These are phyloP conservation scores for Phaffomyces antillensis DNA, from an alignment of 805 yeast species.

Conservation along the genomic window DNA sequence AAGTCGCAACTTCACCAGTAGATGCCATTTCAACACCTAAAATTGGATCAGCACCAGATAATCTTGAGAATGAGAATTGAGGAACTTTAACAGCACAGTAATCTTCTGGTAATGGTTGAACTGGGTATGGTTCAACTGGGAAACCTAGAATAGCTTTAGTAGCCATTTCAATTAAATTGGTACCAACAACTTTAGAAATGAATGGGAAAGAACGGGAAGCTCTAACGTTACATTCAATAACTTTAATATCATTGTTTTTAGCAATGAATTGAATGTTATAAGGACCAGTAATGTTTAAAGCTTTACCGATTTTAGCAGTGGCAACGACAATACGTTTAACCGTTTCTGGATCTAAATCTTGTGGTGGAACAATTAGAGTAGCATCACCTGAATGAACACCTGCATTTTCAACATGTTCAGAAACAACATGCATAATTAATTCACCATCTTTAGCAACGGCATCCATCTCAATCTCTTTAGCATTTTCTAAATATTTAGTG, in stretches of 20 bases:
- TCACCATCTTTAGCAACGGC: slow-evolving; percentile 96
- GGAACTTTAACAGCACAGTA: slow-evolving; percentile 97
- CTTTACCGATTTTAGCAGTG: slow-evolving; percentile 92
- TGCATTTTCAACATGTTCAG: slow-evolving; percentile 98
- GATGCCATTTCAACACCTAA: slow-evolving; percentile 99
- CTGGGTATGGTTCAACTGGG: slow-evolving; percentile 86
- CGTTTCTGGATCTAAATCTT: slow-evolving; percentile 87
- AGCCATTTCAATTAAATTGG: slow-evolving; percentile 94
- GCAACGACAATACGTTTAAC: slow-evolving; percentile 88
- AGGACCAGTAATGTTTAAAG: slow-evolving; percentile 95
- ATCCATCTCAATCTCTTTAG: slow-evolving; percentile 98
- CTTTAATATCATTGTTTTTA: slow-evolving; percentile 91
- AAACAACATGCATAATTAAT: slow-evolving; percentile 92
- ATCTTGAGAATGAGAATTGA: slow-evolving; percentile 93
- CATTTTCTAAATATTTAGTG: slow-evolving; percentile 93
- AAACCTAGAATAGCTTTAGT: slow-evolving; percentile 90
- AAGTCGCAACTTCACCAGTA: slow-evolving; percentile 97
- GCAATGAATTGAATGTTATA: slow-evolving; percentile 96
- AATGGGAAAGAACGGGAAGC: slow-evolving; percentile 99
- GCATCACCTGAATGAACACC: slow-evolving; percentile 99
- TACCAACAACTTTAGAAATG: slow-evolving; percentile 94
- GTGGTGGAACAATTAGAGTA: slow-evolving; percentile 94
- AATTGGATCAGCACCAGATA: slow-evolving; percentile 97
- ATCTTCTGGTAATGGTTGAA: slow-evolving; percentile 80
- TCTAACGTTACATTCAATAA: slow-evolving; percentile 96